phyloP scores from a whole-genome alignment of 2,329 filamentous ascomycete species.

The Daldinia sp. region DNA sequence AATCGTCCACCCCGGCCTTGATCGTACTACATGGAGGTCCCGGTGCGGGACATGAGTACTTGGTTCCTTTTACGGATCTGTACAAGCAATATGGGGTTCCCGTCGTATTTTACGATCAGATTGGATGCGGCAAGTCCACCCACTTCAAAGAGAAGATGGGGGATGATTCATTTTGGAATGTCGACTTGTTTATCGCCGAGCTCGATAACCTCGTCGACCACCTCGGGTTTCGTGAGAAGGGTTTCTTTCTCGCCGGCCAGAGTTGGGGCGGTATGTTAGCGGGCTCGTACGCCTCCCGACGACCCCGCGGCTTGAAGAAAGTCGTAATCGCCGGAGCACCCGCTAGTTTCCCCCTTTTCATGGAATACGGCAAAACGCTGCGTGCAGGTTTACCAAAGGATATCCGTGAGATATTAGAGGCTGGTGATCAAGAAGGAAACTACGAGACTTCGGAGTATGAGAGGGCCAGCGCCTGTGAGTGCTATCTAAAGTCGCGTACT shows the following conservation, averaged over 20 bases:
- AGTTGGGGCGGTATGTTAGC: conserved; percentile 20
- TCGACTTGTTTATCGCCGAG: conserved; percentile 57
- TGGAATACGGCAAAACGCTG: background rate
- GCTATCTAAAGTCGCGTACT: background rate
- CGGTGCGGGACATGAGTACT: conserved; percentile 42
- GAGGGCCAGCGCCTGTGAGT: conserved; percentile 4
- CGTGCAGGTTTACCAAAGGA: conserved; percentile 4
- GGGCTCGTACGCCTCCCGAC: conserved; percentile 3
- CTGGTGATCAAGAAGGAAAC: conserved; percentile 3
- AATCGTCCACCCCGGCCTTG: conserved; percentile 7
- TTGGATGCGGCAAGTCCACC: conserved; percentile 59
- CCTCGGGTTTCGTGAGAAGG: conserved; percentile 9
- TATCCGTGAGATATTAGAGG: conserved; percentile 4
- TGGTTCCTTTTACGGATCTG: conserved; percentile 51
- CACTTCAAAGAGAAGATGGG: conserved; percentile 55
- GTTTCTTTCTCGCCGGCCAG: conserved; percentile 15
- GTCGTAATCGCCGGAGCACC: conserved; percentile 11
- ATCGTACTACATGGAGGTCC: conserved; percentile 22
- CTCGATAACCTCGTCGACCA: conserved; percentile 56
- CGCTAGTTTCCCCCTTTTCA: conserved; percentile 16
- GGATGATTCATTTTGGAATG: conserved; percentile 57
- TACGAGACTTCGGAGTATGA: conserved; percentile 14
- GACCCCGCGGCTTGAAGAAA: conserved; percentile 9
- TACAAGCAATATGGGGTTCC: conserved; percentile 47
- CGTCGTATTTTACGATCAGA: conserved; percentile 63